These are phyloP conservation scores for Nakataea oryzae DNA, from an alignment of 2,329 filamentous ascomycete species.

Conservation along the genomic window DNA sequence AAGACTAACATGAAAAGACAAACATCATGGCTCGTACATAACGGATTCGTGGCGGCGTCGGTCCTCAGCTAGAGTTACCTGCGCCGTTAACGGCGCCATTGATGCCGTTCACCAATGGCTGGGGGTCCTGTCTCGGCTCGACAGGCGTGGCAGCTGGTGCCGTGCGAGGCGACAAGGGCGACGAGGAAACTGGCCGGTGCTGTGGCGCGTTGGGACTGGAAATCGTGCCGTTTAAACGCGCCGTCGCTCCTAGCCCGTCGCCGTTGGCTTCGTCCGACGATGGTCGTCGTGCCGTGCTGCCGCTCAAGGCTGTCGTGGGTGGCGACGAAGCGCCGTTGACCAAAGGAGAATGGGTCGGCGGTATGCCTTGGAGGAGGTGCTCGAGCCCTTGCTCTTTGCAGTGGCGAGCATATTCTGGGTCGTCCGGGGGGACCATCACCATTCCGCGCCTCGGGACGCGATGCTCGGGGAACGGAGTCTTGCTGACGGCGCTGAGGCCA, in stretches of 20 bases:
- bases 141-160: constrained; percentile 4
- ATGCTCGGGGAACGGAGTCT: constrained; percentile 41
- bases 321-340: constrained; percentile 20
- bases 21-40: neutral
- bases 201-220: neutral
- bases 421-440: constrained; percentile 39
- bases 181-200: neutral
- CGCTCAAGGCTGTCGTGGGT: constrained; percentile 3
- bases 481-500: constrained; percentile 34
- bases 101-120: constrained; percentile 13
- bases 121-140: neutral
- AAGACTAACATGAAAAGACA: constrained; percentile 3
- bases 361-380: constrained; percentile 35
- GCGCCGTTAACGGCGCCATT: constrained; percentile 9
- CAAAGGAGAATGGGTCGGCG: neutral
- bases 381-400: constrained; percentile 47
- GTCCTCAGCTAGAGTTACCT: neutral
- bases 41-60: neutral
- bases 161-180: constrained; percentile 3
- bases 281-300: constrained; percentile 6
- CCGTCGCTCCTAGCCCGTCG: neutral
- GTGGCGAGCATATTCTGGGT: constrained; percentile 45
- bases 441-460: constrained; percentile 45
- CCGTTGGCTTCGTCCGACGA: constrained; percentile 8
- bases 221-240: neutral